Base-by-base conservation (phyloP, 208 protist genomes). In the Leishmania amazonensis region DNA sequence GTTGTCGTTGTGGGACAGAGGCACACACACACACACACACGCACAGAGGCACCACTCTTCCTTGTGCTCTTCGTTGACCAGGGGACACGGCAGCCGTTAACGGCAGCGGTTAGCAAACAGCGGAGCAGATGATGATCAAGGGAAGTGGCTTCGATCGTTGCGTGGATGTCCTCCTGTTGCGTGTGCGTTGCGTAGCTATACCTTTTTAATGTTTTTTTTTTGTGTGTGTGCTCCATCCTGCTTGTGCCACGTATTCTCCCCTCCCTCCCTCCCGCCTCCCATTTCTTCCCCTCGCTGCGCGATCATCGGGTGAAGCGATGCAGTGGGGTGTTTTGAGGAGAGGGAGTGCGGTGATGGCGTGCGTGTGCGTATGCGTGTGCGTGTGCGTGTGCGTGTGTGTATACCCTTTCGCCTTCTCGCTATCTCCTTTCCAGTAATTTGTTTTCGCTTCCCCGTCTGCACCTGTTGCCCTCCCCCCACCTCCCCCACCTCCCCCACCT, bases 211-310 rank as follows among this genome's bases (percentile, higher is more conserved):
- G n/a, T n/a, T n/a, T 47, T 47, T 13, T 47, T 7, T 0, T 47
- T 0, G 45, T 9, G 45, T 47, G 45, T 47, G 45, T 47, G 31
- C 31, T 47, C 45, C 45, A 47, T 47, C 45, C 45, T 47, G 45
- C 45, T 11, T 47, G 45, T 47, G 45, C 45, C 45, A 47, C 45
- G 45, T 47, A 47, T 13, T 47, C 45, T 47, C 0, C 45, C 45
- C 45, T 47, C 0, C 45, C 45, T 9, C 45, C 9, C 45, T 9
- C 45, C 45, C 9, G 45, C 45, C 13, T 9, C 45, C 45, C 45
- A 81, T 80, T 80, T 68, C 57, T 67, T 87, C 53, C 21, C 53
- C 53, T 57, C 6, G 53, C 21, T 21, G 53, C 24, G 53, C 53
- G 53, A 24, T 7, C 13, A 47, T 13, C 45, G 45, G 45, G 9